phyloP scores from a whole-genome alignment of 2,329 filamentous ascomycete species.

The Knufia petricola region DNA sequence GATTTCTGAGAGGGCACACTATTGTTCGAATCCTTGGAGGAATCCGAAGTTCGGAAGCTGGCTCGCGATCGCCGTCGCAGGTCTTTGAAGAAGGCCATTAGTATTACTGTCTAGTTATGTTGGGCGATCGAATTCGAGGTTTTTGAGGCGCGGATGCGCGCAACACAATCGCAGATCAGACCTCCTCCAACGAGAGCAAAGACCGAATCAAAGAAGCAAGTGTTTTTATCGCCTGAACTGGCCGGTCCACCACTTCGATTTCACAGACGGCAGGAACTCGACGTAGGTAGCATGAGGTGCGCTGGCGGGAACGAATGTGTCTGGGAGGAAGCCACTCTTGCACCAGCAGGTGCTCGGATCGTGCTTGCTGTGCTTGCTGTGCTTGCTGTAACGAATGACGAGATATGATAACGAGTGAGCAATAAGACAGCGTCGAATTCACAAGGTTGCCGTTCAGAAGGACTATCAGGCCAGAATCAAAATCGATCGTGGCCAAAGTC shows the following conservation, averaged over 20 bases:
- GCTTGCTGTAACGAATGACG: background rate
- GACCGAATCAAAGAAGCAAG: background rate
- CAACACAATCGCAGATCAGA: too few relatives aligned
- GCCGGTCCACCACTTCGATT: background rate
- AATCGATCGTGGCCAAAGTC: background rate
- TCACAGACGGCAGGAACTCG: background rate
- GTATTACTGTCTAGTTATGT: background rate
- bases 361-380: background rate
- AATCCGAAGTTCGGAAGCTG: slow-evolving; percentile 60
- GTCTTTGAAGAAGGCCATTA: slow-evolving; percentile 60
- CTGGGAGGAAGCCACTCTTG: background rate
- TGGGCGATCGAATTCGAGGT: background rate
- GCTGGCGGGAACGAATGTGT: background rate
- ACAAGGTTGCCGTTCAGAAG: background rate
- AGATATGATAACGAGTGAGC: background rate
- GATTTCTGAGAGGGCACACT: slow-evolving; percentile 55
- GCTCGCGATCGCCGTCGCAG: slow-evolving; percentile 66
- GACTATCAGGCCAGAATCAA: background rate
- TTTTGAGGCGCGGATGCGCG: background rate
- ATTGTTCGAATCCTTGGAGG: slow-evolving; percentile 51
- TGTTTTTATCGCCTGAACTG: background rate
- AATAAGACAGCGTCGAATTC: background rate
- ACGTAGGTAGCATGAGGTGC: background rate
- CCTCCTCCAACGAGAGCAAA: too few relatives aligned
- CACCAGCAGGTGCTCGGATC: background rate